Evolutionary conservation across 129 eudicot species (phyloP).

Genomic region (Centrapalus pauciflorus): DNA sequence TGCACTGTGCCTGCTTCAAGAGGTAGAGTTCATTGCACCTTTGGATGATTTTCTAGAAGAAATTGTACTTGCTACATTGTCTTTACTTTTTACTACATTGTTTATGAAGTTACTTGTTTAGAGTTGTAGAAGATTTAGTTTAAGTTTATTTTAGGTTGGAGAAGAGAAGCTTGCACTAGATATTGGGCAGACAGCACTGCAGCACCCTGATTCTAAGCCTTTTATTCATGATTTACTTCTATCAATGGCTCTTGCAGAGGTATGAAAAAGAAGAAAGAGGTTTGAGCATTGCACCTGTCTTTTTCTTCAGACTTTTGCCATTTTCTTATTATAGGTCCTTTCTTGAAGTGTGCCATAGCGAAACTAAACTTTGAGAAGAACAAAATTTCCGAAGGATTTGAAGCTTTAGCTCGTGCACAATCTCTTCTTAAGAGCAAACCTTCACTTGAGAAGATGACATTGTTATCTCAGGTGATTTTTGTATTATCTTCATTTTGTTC

Average conservation of each 20-base stretch:
- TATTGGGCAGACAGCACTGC: slow-evolving; percentile 75
- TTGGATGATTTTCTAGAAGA: neutral
- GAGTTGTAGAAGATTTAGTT: neutral
- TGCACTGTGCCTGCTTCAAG: slow-evolving; percentile 97
- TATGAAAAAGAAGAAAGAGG: slow-evolving; percentile 45
- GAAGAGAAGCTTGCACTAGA: slow-evolving; percentile 90
- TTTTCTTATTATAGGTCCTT: slow-evolving; percentile 84
- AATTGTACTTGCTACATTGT: neutral
- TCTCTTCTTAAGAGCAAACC: slow-evolving; percentile 69
- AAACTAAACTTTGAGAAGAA: slow-evolving; percentile 72
- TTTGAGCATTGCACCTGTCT: slow-evolving; percentile 28
- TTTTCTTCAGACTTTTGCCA: slow-evolving; percentile 43
- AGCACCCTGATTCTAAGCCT: slow-evolving; percentile 68
- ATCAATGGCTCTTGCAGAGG: slow-evolving; percentile 99
- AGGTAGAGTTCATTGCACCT: slow-evolving; percentile 47
- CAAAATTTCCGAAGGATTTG: slow-evolving; percentile 88
- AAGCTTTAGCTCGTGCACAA: slow-evolving; percentile 99
- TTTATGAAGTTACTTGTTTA: neutral
- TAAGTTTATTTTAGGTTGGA: slow-evolving; percentile 60
- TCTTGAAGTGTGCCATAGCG: slow-evolving; percentile 99
- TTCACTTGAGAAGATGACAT: slow-evolving; percentile 74
- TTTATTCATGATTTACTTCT: slow-evolving; percentile 83
- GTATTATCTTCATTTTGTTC: neutral
- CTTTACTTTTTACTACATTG: neutral
- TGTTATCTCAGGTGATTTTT: slow-evolving; percentile 52